phyloP scores from a whole-genome alignment of 192 early-diverging fungal species.

The Backusella morwellensis region DNA sequence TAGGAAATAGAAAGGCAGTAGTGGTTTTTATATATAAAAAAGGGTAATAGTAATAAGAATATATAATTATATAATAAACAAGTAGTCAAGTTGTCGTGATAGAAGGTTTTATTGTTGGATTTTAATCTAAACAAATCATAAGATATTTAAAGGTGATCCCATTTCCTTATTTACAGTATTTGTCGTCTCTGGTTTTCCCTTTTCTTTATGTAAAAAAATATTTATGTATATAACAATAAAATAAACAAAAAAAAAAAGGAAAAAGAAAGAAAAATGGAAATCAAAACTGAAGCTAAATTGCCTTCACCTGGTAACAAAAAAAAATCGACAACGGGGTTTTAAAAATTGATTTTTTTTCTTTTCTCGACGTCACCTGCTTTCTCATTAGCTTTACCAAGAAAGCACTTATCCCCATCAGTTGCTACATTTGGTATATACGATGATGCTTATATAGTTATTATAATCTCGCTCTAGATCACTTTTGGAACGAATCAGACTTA shows the following conservation, averaged over 20 bases:
- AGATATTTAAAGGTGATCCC: constrained; percentile 1
- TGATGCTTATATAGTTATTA: too few relatives aligned
- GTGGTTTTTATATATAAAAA: not conserved
- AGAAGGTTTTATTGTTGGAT: constrained; percentile 3
- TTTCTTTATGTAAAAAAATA: not conserved
- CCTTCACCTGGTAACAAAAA: not conserved
- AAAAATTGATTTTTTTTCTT: not conserved
- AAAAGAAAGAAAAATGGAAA: not conserved
- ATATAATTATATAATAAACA: not conserved
- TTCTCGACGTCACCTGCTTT: not conserved
- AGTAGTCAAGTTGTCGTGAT: not conserved
- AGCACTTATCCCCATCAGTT: not conserved
- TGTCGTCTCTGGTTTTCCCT: not conserved
- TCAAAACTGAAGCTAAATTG: constrained; percentile 1
- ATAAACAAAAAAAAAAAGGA: not conserved
- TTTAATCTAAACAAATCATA: constrained; percentile 8
- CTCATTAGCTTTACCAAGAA: not conserved
- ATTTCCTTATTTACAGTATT: not conserved
- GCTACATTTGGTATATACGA: too few relatives aligned
- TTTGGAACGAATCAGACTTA: not conserved
- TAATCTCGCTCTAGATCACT: too few relatives aligned
- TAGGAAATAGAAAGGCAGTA: too few relatives aligned
- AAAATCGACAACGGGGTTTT: not conserved
- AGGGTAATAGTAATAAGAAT: not conserved
- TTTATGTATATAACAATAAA: not conserved